Evolutionary conservation across 148 eudicot genomes (phyloP), one percentile per base, ranked within the genome.

Genomic region (Oxyria digyna): DNA sequence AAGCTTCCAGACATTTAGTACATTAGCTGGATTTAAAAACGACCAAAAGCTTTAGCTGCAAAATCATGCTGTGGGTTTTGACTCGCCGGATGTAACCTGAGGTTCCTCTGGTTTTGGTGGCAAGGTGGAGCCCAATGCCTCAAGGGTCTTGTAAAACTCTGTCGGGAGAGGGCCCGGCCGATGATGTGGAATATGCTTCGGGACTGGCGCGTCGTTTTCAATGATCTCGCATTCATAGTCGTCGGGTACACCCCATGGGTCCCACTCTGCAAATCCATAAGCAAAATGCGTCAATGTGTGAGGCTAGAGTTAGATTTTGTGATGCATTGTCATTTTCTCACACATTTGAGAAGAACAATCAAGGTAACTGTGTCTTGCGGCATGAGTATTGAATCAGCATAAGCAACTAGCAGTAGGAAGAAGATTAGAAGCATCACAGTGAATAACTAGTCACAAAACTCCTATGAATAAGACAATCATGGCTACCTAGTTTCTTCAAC

Each of bases 191-290:
- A 94, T 42, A 43, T 94, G 96, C 79, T 87, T 86, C 13, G 97
- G 98, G n/a, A 88, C 89, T 17, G 98, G 98, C 52, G 96, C 96
- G 69, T 88, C 91, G 70, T 94, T 88, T 78, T 88, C 97, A 17
- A 94, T 87, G 17, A 94, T 84, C 81, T 94, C 98, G 73, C 96
- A 88, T 71, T 87, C 97, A 37, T 88, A 90, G 80, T 86, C 98
- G 29, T 88, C 96, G 0, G 90, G 89, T 66, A 94, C 82, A 69
- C 85, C 97, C 98, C 98, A 94, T 67, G 98, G 89, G 13, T 90
- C 79, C 97, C 98, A 94, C 81, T 94, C 98, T 94, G 89, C 78
- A 72, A 69, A 49, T 14, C 1, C 57, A 50, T 21, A 8, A 20
- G 20, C 0, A 20, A 18, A 21, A 18, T 18, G 57, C 21, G 21